Evolutionary conservation across 768 basidiomycete genomes (phyloP).

Genomic region (Favolaschia claudopus): DNA sequence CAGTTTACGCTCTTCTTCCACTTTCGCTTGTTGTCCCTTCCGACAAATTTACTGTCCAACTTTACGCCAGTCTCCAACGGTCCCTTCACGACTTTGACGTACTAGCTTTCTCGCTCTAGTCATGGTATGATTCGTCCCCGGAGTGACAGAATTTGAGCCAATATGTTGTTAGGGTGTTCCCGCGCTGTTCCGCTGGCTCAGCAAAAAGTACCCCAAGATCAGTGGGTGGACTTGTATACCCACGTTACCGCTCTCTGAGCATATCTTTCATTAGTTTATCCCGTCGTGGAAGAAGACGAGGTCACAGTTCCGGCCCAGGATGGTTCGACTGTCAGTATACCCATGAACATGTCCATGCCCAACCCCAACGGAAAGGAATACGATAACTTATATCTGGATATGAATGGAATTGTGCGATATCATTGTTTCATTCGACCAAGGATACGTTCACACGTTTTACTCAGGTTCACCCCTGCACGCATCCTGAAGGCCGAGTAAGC

Average conservation of each 20-base stretch:
- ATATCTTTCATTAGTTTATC: slow-evolving; percentile 55
- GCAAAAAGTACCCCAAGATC: slow-evolving; percentile 98
- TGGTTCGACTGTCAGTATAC: slow-evolving; percentile 73
- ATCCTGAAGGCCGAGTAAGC: slow-evolving; percentile 92
- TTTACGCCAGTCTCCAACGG: slow-evolving; percentile 2
- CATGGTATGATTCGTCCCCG: neutral
- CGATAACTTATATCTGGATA: slow-evolving; percentile 96
- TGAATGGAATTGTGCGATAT: slow-evolving; percentile 94
- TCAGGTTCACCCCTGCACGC: slow-evolving; percentile 98
- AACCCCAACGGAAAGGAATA: slow-evolving; percentile 98
- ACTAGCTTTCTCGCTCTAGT: neutral
- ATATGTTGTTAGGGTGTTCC: slow-evolving; percentile 83
- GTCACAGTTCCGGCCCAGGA: slow-evolving; percentile 69
- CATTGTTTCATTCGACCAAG: neutral
- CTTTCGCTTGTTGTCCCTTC: neutral
- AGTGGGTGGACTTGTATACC: slow-evolving; percentile 53
- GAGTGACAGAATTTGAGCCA: too few species aligned
- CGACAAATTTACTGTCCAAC: too few species aligned
- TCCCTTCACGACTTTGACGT: slow-evolving; percentile 14
- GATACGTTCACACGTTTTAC: neutral
- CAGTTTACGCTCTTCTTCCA: neutral
- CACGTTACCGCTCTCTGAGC: neutral
- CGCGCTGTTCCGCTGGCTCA: slow-evolving; percentile 97
- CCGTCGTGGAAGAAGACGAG: slow-evolving; percentile 88
- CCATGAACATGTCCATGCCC: slow-evolving; percentile 76